phyloP scores from a whole-genome alignment of 129 eudicot species.

The Glebionis coronaria region DNA sequence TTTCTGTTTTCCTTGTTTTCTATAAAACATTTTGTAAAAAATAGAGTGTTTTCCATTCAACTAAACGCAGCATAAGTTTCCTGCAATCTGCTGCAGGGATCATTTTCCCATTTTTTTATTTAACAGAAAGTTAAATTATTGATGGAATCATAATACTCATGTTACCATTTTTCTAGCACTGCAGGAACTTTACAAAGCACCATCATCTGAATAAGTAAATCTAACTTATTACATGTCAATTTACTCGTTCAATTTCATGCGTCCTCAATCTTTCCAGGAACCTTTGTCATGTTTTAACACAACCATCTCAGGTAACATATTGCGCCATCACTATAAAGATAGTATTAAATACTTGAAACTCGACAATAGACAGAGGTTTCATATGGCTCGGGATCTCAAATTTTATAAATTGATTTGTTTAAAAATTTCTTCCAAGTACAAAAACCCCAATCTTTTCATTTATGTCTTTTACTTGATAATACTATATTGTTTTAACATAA shows the following conservation, averaged over 20 bases:
- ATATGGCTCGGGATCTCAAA: too few relatives aligned
- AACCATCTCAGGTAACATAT: constrained; percentile 73
- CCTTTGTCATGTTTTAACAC: constrained; percentile 82
- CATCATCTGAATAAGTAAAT: background rate
- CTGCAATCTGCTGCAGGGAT: too few relatives aligned
- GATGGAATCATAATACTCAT: too few relatives aligned
- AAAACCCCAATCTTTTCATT: background rate
- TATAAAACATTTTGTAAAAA: too few relatives aligned
- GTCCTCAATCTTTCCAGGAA: constrained; percentile 71
- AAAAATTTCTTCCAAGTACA: too few relatives aligned
- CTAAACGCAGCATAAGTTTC: too few relatives aligned
- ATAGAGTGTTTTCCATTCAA: too few relatives aligned
- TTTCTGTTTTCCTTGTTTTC: too few relatives aligned
- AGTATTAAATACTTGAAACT: background rate
- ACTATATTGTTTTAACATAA: background rate
- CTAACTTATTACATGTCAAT: background rate
- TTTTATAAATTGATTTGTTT: too few relatives aligned
- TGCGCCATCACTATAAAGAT: constrained; percentile 27
- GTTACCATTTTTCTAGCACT: constrained; percentile 5
- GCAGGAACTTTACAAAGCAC: background rate
- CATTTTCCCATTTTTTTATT: too few relatives aligned
- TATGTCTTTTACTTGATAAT: background rate
- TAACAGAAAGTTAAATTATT: too few relatives aligned
- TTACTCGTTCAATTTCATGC: constrained; percentile 38
- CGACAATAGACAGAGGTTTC: background rate